These are phyloP conservation scores for Beta lomatogona DNA, from an alignment of 179 eudicot species.

Conservation along the genomic window DNA sequence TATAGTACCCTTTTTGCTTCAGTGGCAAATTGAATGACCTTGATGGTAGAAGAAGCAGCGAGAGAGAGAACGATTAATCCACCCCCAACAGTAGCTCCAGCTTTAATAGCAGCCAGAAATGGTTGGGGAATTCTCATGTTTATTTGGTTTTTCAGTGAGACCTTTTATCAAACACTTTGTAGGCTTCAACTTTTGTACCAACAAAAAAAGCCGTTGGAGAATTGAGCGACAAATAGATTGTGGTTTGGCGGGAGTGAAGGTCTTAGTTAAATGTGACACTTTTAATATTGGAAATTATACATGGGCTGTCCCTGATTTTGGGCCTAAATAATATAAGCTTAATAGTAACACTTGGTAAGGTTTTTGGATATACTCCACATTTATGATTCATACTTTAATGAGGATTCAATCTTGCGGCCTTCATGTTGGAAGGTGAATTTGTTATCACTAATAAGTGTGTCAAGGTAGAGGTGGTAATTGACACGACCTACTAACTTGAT, in stretches of 20 bases:
- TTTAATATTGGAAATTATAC: too few relatives aligned
- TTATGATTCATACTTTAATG: too few relatives aligned
- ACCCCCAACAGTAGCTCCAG: constrained; percentile 32
- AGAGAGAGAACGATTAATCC: constrained; percentile 33
- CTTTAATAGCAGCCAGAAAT: constrained; percentile 9
- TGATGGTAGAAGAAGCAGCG: constrained; percentile 31
- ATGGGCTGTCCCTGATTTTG: neutral
- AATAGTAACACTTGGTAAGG: too few relatives aligned
- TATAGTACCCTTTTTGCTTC: constrained; percentile 35
- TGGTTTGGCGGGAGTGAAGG: neutral
- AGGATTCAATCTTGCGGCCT: too few relatives aligned
- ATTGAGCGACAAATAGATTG: neutral
- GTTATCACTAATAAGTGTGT: too few relatives aligned
- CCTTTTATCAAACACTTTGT: constrained; percentile 40
- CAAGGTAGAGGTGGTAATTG: too few relatives aligned
- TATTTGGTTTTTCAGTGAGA: constrained; percentile 9
- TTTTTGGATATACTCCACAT: too few relatives aligned
- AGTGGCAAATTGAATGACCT: constrained; percentile 28
- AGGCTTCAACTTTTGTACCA: neutral
- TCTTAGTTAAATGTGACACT: neutral
- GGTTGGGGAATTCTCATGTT: constrained; percentile 34
- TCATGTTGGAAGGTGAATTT: too few relatives aligned
- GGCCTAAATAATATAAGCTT: too few relatives aligned
- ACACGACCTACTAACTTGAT: too few relatives aligned
- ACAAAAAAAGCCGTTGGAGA: too few relatives aligned